Evolutionary conservation across 2,329 filamentous ascomycete genomes (phyloP).

Genomic region (Aspergillus pseudoterreus): DNA sequence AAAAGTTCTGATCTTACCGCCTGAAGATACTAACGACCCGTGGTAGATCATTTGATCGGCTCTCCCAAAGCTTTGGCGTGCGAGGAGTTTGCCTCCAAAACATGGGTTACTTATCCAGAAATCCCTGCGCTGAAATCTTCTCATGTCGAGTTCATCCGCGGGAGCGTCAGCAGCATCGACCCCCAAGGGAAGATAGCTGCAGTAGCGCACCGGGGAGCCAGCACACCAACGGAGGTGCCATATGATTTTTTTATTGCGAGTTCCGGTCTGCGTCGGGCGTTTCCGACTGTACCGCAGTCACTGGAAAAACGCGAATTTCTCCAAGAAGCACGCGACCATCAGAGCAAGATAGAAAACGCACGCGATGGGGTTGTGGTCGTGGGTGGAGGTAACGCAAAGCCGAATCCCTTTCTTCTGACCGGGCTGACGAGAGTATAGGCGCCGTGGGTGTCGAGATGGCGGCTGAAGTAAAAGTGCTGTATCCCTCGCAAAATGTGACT

Average conservation of each 20-base stretch:
- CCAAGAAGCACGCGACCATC: conserved; percentile 19
- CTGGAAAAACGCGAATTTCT: conserved; percentile 31
- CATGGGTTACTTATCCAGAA: conserved; percentile 67
- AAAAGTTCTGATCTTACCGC: not conserved
- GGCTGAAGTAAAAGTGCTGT: conserved; percentile 67
- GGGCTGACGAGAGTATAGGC: conserved; percentile 35
- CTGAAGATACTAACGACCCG: not conserved
- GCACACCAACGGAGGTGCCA: conserved; percentile 31
- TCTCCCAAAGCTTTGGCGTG: conserved; percentile 68
- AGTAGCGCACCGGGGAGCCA: conserved; percentile 49
- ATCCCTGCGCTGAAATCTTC: conserved; percentile 63
- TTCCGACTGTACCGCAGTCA: conserved; percentile 69
- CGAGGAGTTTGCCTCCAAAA: conserved; percentile 59
- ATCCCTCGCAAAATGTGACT: conserved; percentile 64
- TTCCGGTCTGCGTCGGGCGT: conserved; percentile 65
- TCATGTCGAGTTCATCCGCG: conserved; percentile 63
- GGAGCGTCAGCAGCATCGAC: conserved; percentile 60
- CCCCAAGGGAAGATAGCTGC: conserved; percentile 56
- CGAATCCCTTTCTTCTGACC: too few relatives aligned
- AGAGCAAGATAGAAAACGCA: conserved; percentile 44
- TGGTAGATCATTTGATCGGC: conserved; percentile 70
- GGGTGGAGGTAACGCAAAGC: conserved; percentile 55
- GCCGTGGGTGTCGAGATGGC: conserved; percentile 82
- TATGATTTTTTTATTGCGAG: conserved; percentile 77
- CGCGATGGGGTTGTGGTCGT: conserved; percentile 59